Base-by-base conservation (phyloP, 2,329 filamentous ascomycete species). In the Elsinoe ampelina region DNA sequence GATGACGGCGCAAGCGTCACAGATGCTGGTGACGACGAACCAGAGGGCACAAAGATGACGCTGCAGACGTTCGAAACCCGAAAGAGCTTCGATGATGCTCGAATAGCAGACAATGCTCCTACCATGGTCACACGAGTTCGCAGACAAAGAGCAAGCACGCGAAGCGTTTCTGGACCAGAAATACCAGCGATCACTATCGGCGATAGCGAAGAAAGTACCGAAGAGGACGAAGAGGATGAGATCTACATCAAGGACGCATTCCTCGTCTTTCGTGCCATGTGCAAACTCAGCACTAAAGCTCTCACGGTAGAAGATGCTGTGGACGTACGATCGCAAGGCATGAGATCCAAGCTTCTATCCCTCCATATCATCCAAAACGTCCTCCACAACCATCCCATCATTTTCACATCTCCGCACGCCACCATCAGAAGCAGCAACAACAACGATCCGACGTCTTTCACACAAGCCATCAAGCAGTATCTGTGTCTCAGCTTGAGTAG, bases 161-260 rank as follows among this genome's bases (percentile, higher is more conserved):
- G 73, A 48, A 70, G 71, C 4, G 66, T 69, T 6, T 78, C 76
- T 15, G 76, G 76, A 1, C 63, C 66, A 7, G 73, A 73, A 22
- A 59, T 73, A 2, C 72, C 72, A 5, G 66, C 61, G 54, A 72
- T 63, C 19, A 66, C 60, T 3, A 63, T 71, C 1, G 61, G 63
- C 15, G 65, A 67, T 35, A 66, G 62, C 7, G 59, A 57, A 32
- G 82, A 86, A 57, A 73, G 77, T 19, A 68, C 79, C 20, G 83
- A 89, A 3, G 81, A 84, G 58, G 80, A 83, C 55, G 82, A 84
- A 58, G 90, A 95, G 68, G 93, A 98, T 66, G 93, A 98, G 68
- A 89, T 97, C 17, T 97, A 95, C 68, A 90, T 97, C 64, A 88
- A 93, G 64, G 93, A 98, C 73, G 91, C 93, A 8, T 98, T 97